Evolutionary conservation across 371 early-diverging fungal species (phyloP), one percentile per base, ranked within the genome.

Genomic region (Rhizomucor pusillus): DNA sequence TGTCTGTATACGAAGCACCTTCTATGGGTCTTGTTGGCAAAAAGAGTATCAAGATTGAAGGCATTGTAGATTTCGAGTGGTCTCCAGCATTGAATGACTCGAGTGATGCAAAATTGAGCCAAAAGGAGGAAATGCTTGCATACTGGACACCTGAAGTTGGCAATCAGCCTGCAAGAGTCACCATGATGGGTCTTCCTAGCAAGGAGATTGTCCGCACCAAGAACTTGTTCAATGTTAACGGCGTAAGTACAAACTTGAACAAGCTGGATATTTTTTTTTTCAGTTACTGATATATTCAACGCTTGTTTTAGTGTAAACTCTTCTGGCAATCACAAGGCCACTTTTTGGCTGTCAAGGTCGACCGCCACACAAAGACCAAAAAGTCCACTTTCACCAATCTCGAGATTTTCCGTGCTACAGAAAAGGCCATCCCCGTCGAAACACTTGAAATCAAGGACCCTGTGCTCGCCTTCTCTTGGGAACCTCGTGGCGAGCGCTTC

Each of bases 101-200:
- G 39, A 67, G 67, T 19, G 75, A 69, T 23, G 57, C 73, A 24
- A 79, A 83, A 65, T 66, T 79, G 33, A 46, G 43, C 16, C 71
- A 67, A 54, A 79, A 80, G 56, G 90, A 92, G 43, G 81, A 93
- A 67, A 66, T 90, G 56, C 61, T 99, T 46, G 89, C 91, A 24
- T 98, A 91, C 81, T 99, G 97, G 97, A 93, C 93, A 23, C 96
- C 96, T 40, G 97, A 96, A 68, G 77, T 82, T 35, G 94, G 89
- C 56, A 95, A 97, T 75, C 93, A 91, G 62, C 99, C 99, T 54
- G 98, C 98, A 7, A 86, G 97, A 68, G 95, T 98, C 22, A 90
- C 92, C n/a, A 68, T 98, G 50, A 73, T 94, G 67, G 67, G 77
- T 43, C 68, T 98, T 25, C 98, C 97, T 14, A 71, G 63, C 63